Evolutionary conservation across 192 early-diverging fungal genomes (phyloP).

Genomic region (Umbelopsis isabellina): DNA sequence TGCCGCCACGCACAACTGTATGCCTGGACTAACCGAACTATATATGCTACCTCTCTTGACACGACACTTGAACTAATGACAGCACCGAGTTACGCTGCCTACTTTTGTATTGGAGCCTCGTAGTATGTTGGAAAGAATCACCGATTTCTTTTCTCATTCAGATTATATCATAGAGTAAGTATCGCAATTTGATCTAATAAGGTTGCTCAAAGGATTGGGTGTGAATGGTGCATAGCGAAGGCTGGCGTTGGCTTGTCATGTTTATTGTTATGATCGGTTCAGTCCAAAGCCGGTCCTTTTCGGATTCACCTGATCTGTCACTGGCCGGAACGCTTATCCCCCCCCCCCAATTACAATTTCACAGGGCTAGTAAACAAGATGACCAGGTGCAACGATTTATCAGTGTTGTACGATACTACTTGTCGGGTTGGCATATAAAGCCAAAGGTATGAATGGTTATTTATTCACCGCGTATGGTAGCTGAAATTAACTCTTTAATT

Average conservation of each 20-base stretch:
- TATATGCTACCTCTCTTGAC: too few relatives aligned
- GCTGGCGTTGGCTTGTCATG: too few relatives aligned
- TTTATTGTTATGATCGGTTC: background rate
- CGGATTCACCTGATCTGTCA: slow-evolving; percentile 5
- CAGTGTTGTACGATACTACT: slow-evolving; percentile 82
- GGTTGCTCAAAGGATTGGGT: background rate
- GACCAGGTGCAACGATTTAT: slow-evolving; percentile 83
- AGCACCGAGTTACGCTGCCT: slow-evolving; percentile 88
- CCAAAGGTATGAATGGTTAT: slow-evolving; percentile 66
- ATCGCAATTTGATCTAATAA: background rate
- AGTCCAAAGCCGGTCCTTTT: background rate
- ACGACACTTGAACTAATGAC: background rate
- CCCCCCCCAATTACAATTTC: background rate
- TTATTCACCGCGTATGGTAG: background rate
- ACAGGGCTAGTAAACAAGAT: slow-evolving; percentile 49
- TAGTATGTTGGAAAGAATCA: slow-evolving; percentile 93
- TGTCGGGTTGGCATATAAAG: slow-evolving; percentile 95
- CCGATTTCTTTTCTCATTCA: slow-evolving; percentile 95
- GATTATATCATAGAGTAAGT: slow-evolving; percentile 78
- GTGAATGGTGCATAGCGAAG: too few relatives aligned
- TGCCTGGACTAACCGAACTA: background rate
- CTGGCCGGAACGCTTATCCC: background rate
- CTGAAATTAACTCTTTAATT: background rate
- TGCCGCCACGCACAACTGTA: background rate
- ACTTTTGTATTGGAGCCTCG: slow-evolving; percentile 97